Evolutionary conservation across 352 stramenopile genomes (phyloP), one percentile per base, ranked within the genome.

Genomic region (Globisporangium megalacanthum): DNA sequence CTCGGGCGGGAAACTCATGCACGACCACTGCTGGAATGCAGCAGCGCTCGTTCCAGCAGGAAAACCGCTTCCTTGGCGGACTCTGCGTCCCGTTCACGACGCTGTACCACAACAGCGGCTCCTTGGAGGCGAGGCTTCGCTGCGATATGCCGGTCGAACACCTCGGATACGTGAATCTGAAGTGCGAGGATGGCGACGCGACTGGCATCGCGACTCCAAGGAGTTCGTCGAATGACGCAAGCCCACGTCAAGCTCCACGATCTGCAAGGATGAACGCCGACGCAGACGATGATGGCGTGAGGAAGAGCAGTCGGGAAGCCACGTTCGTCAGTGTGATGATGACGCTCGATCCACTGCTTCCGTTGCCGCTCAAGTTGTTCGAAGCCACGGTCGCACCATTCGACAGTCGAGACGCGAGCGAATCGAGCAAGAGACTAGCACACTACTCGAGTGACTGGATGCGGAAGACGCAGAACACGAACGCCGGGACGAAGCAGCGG

Each of bases 51-150:
- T 69, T 91, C 11, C 72, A 83, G 45, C 66, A 75, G 8, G 86
- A 97, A 51, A 89, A 92, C 31, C 77, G 81, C 19, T 97, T 90
- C 53, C 65, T 98, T 4, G 92, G 89, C 4, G 73, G 69, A 8
- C 57, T 97, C 6, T 73, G 83, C 47, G 75, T 98, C 17, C 92
- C 92, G 7, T 97, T 97, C 65, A 68, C 80, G 52, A 95, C 91
- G 17, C 68, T 98, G 0, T 96, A 95, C 55, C 66, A 72, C 47
- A 77, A 76, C 25, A 66, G 84, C 15, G 83, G 92, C 19, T 66
- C 70, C 4, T 52, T 98, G 7, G 86, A 97, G 52, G 85, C 84
- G 15, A 75, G 74, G 13, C 61, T 98, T 11, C 84, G 85, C 0
- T 89, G 95, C 33, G 66, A 89, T 9, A 86, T 86, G 61, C 90